Evolutionary conservation across 371 early-diverging fungal species (phyloP).

Genomic region (Rhizomucor pusillus): DNA sequence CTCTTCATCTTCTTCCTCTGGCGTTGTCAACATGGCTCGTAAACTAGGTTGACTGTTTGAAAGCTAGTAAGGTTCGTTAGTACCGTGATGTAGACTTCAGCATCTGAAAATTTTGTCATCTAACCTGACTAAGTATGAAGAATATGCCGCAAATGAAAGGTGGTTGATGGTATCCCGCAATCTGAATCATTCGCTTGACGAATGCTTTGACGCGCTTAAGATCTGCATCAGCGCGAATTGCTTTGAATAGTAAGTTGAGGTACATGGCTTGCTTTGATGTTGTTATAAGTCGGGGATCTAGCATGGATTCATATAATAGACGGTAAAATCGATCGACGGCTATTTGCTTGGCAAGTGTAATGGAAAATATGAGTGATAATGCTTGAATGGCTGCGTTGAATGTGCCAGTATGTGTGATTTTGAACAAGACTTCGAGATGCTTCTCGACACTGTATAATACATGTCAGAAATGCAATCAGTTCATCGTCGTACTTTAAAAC

Average conservation of each 20-base stretch:
- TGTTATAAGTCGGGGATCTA: slow-evolving; percentile 77
- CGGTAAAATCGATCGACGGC: slow-evolving; percentile 87
- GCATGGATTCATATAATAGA: slow-evolving; percentile 81
- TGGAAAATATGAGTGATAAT: slow-evolving; percentile 83
- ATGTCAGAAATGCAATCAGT: too few relatives aligned
- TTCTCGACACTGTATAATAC: slow-evolving; percentile 52
- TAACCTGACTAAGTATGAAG: slow-evolving; percentile 79
- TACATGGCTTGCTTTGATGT: slow-evolving; percentile 91
- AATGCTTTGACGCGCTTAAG: slow-evolving; percentile 77
- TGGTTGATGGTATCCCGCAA: slow-evolving; percentile 71
- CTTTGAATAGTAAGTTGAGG: slow-evolving; percentile 86
- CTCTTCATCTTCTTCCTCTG: slow-evolving; percentile 72
- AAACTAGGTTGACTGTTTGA: too few relatives aligned
- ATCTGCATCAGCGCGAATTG: slow-evolving; percentile 75
- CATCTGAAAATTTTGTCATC: slow-evolving; percentile 8
- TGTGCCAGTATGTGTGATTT: slow-evolving; percentile 79
- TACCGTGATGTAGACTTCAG: too few relatives aligned
- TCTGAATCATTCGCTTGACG: slow-evolving; percentile 87
- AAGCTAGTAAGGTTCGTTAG: too few relatives aligned
- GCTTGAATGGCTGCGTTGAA: slow-evolving; percentile 94
- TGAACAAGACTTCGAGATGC: slow-evolving; percentile 85
- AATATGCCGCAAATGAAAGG: slow-evolving; percentile 85
- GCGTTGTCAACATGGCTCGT: slow-evolving; percentile 60
- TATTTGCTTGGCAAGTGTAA: slow-evolving; percentile 50
- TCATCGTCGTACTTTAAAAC: background rate